Evolutionary conservation across 495 filamentous ascomycete species (phyloP), one percentile per base, ranked within the genome.

Genomic region (Podospora australis): DNA sequence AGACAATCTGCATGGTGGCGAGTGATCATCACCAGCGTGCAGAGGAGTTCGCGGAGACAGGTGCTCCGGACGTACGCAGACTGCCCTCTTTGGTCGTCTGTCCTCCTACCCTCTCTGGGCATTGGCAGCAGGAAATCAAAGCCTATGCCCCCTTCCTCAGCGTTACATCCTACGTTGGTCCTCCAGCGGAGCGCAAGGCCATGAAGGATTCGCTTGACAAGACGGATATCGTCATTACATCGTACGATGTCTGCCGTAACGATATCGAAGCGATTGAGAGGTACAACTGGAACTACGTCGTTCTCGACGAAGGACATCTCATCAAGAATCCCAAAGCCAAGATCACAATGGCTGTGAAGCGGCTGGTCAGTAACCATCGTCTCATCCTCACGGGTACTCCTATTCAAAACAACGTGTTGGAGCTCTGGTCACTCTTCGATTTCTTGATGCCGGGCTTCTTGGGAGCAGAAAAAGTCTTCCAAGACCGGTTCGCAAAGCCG

Each of bases 391-490:
- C 92, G 10, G 92, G 92, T 34, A 98, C 92, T 2, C 92, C 92
- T 0, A 98, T 98, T 75, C 92, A 98, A 66, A 98, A 98, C 61
- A 96, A 96, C 54, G 74, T 98, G 10, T 78, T 85, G n/a, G 92
- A 98, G 58, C 73, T 98, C 2, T 98, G 92, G 92, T 95, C 89
- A 0, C 69, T 98, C 6, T 97, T 98, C 58, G 92, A 98, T 66
- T 98, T 98, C 72, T 70, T 98, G 49, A 98, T 98, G 92, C 92
- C 92, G 4, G 94, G 92, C 6, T 98, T 98, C 75, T 72, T 98
- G 6, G 92, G 92, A n/a, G 88, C 92, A 0, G 92, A 98, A 59
- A 97, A 96, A 67, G 91, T 98, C 21, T 98, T 98, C 75, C 72
- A 95, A 35, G 94, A 98, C 61, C 82, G 92, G 19, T 98, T 98